Base-by-base conservation (phyloP, 495 filamentous ascomycete genomes). In the Darksidea phi region DNA sequence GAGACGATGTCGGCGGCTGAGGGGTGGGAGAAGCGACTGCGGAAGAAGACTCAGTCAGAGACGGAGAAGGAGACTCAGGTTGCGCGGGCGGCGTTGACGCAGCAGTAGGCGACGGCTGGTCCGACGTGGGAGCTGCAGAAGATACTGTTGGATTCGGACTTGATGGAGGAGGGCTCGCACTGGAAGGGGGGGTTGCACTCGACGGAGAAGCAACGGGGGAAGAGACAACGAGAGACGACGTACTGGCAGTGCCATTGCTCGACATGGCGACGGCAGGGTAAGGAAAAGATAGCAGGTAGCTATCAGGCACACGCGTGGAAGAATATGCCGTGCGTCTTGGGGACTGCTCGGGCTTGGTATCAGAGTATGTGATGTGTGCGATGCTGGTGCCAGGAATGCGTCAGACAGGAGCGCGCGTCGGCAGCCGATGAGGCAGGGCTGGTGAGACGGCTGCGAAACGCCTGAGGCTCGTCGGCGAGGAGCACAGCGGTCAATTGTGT, bases 211-310 rank as follows among this genome's bases (percentile, higher is more conserved):
- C 8, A 10, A 32, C 8, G n/a, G 57, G 50, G 3, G 58, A 48
- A 11, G 57, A 28, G 46, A 52, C 54, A 52, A 63, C 24, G 60
- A 63, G 53, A 63, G 36, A 36, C 5, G 60, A 63, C 60, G 53
- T 57, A 63, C 60, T 34, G 21, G 24, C n/a, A 18, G 46, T 58
- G 60, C 38, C 26, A 23, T 56, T 56, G 8, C 18, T 15, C 48
- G 36, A 25, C 43, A 48, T 48, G 42, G 21, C 20, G 51, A 50
- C 7, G 51, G 28, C 51, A 34, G 49, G 24, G 17, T 25, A 24
- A 50, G 24, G 24, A 32, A 36, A 52, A 24, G 34, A 23, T 32
- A 13, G 28, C 7, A 28, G 26, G 18, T 26, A 2, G 47, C 26
- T 24, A 25, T 26, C 17, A 17, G 49, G 24, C 24, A 18, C 49